Conservation (phyloP, 345 rosid species). For the Abelmoschus esculentus region DNA sequence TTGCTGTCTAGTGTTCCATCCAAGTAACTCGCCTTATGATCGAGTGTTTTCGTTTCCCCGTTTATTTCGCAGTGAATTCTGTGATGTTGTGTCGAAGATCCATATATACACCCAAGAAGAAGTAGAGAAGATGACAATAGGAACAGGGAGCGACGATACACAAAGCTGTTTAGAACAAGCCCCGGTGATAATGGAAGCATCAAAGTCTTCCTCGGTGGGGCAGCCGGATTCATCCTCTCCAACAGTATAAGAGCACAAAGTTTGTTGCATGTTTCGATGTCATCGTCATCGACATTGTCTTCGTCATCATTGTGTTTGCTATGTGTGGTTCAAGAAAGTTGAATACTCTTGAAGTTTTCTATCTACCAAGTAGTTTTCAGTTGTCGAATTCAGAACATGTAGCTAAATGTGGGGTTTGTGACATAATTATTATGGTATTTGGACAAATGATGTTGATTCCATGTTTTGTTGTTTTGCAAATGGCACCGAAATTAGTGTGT, state of each 20-base stretch:
- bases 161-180: slow-evolving; percentile 91
- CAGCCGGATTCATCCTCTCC: slow-evolving; percentile 77
- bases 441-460: too few relatives aligned
- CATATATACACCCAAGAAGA: slow-evolving; percentile 79
- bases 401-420: background rate
- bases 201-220: slow-evolving; percentile 83
- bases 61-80: slow-evolving; percentile 54
- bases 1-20: too few relatives aligned
- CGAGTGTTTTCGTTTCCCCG: background rate
- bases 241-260: slow-evolving; percentile 36
- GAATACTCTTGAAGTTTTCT: background rate
- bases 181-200: slow-evolving; percentile 54
- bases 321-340: background rate
- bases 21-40: background rate
- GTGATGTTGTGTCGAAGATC: slow-evolving; percentile 71
- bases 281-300: background rate
- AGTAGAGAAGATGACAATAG: slow-evolving; percentile 72
- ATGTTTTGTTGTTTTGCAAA: background rate
- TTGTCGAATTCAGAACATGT: background rate
- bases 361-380: background rate
- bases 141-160: slow-evolving; percentile 55
- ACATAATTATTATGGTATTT: too few relatives aligned
- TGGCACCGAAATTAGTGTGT: slow-evolving; percentile 54
- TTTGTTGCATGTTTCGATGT: background rate
- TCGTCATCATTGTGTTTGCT: background rate